phyloP scores from a whole-genome alignment of 31 red algal genomes.

The Odonthalia washingtoniensis region DNA sequence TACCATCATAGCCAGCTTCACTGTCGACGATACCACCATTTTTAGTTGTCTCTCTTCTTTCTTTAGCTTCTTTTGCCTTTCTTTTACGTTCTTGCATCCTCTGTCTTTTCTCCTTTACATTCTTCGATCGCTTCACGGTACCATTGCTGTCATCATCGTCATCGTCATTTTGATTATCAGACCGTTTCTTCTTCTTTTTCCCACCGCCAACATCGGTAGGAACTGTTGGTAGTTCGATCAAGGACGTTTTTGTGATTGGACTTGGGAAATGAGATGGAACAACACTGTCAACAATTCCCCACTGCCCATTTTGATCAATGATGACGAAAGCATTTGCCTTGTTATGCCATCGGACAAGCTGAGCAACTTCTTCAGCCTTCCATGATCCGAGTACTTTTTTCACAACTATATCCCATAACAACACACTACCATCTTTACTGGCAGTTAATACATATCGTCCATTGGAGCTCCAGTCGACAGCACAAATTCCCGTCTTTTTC shows the following conservation, averaged over 20 bases:
- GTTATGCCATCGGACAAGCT: slow-evolving; percentile 68
- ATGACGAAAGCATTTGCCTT: slow-evolving; percentile 55
- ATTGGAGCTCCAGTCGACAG: slow-evolving; percentile 65
- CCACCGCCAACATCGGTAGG: slow-evolving; percentile 9
- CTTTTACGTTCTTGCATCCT: slow-evolving; percentile 25
- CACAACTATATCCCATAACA: slow-evolving; percentile 61
- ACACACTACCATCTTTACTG: slow-evolving; percentile 34
- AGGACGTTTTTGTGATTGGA: slow-evolving; percentile 8
- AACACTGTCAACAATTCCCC: slow-evolving; percentile 67
- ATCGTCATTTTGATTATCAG: slow-evolving; percentile 10
- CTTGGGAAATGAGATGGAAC: slow-evolving; percentile 64
- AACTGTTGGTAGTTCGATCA: slow-evolving; percentile 48
- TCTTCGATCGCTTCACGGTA: slow-evolving; percentile 45
- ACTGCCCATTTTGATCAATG: slow-evolving; percentile 78
- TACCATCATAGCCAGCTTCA: no score
- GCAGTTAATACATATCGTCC: slow-evolving; percentile 64
- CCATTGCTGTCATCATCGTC: slow-evolving; percentile 56
- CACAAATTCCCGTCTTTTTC: slow-evolving; percentile 38
- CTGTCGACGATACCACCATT: no score
- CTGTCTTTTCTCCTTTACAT: slow-evolving; percentile 20
- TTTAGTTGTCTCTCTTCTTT: slow-evolving; percentile 19
- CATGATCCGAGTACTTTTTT: slow-evolving; percentile 63
- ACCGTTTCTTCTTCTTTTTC: slow-evolving; percentile 17
- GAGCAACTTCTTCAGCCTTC: slow-evolving; percentile 57
- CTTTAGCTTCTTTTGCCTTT: slow-evolving; percentile 22